Evolutionary conservation across 78 protist species (phyloP).

Genomic region (Speleostelium caveatum): DNA sequence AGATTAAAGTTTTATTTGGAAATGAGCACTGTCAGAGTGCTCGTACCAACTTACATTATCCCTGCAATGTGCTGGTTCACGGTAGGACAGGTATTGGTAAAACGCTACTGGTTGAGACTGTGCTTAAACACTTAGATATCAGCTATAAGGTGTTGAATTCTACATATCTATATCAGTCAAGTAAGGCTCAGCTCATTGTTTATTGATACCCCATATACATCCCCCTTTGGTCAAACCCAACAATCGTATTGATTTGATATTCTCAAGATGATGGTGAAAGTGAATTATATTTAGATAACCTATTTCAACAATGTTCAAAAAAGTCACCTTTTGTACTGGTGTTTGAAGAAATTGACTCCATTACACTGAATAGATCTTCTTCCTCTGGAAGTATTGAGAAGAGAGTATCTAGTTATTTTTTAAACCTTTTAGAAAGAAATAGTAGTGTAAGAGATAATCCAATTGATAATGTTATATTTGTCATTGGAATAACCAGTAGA

Average conservation of each 20-base stretch:
- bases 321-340: conserved; percentile 52
- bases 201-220: not conserved
- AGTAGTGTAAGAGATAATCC: not conserved
- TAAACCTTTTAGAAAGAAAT: conserved; percentile 27
- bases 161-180: conserved; percentile 37
- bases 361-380: conserved; percentile 26
- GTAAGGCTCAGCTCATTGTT: not conserved
- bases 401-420: conserved; percentile 43
- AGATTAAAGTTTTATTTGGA: not conserved
- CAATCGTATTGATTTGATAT: not conserved
- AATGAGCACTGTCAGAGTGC: not conserved
- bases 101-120: conserved; percentile 13
- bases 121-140: not conserved
- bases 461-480: conserved; percentile 8
- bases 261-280: conserved; percentile 73
- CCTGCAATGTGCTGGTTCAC: conserved; percentile 14
- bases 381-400: conserved; percentile 25
- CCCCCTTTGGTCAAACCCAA: not conserved
- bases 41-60: not conserved
- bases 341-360: conserved; percentile 68
- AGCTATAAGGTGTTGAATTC: conserved; percentile 19
- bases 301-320: not conserved
- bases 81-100: conserved; percentile 64
- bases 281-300: conserved; percentile 14
- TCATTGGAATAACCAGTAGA: conserved; percentile 58